A percentile compares a stretch with the other conserved stretches of the same genome.
These are phyloP conservation scores for Corylus heterophylla DNA, from an alignment of 306 rosid species.

Conservation along the genomic window DNA sequence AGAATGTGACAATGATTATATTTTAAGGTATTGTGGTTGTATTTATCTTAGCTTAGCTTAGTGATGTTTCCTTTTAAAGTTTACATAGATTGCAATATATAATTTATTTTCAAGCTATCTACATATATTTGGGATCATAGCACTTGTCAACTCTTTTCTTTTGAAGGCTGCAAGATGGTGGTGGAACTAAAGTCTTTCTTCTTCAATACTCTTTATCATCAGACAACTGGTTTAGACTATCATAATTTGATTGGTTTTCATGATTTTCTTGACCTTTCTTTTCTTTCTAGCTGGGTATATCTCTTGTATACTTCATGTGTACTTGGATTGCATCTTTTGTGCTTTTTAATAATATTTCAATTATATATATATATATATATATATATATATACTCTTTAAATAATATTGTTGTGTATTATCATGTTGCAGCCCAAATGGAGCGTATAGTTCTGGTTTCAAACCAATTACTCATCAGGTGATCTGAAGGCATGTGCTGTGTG, in stretches of 20 bases:
- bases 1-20: not conserved
- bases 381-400: constrained; percentile 1
- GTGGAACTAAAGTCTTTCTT: too few species aligned
- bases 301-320: too few species aligned
- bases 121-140: constrained; percentile 10
- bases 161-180: not conserved
- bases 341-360: too few species aligned
- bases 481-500: constrained; percentile 48
- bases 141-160: not conserved
- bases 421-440: constrained; percentile 86
- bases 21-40: not conserved
- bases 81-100: not conserved
- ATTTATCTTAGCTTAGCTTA: constrained; percentile 7
- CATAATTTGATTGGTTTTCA: too few species aligned
- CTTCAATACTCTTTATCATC: too few species aligned
- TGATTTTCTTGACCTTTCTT: too few species aligned
- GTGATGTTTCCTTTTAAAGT: constrained; percentile 3
- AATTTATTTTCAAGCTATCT: constrained; percentile 7
- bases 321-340: too few species aligned
- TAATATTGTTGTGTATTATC: constrained; percentile 23
- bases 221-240: too few species aligned
- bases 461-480: constrained; percentile 99
- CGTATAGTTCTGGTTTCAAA: constrained; percentile 93
- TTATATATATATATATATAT: too few species aligned
- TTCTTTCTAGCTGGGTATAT: too few species aligned